These are phyloP conservation scores for Gossypium lobatum DNA, from an alignment of 441 rosid species.

Conservation along the genomic window DNA sequence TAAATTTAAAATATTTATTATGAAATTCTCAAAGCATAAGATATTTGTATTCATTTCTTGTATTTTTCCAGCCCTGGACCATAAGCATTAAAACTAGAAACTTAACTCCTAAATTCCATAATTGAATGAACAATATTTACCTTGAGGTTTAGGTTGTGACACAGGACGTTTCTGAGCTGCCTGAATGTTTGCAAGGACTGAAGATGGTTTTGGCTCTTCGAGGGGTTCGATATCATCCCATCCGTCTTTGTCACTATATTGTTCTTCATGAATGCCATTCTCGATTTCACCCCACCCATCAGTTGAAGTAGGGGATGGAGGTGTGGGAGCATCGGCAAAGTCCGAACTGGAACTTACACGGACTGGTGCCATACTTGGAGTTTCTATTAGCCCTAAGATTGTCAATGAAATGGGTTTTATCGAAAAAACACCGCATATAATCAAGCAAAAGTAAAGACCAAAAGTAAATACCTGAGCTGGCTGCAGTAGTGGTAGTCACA, in stretches of 20 bases:
- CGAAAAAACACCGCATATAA: neutral
- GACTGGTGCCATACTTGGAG: constrained; percentile 45
- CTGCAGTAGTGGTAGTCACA: constrained; percentile 38
- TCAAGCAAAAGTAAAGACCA: constrained; percentile 14
- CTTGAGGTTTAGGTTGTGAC: constrained; percentile 60
- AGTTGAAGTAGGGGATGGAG: constrained; percentile 84
- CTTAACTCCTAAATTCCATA: neutral
- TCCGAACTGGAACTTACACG: constrained; percentile 55
- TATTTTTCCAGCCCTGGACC: neutral
- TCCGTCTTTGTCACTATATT: constrained; percentile 80
- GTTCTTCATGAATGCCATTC: constrained; percentile 69
- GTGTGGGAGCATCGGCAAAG: constrained; percentile 65
- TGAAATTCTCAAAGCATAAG: neutral
- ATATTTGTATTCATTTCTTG: neutral
- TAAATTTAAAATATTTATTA: neutral
- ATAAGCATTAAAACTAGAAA: neutral
- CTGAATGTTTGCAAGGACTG: constrained; percentile 77
- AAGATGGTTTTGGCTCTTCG: constrained; percentile 76
- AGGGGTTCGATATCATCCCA: constrained; percentile 97
- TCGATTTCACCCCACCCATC: constrained; percentile 99
- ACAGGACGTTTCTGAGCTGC: constrained; percentile 92
- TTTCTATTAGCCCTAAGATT: constrained; percentile 39
- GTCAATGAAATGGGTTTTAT: constrained; percentile 18
- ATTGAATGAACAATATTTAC: constrained; percentile 31
- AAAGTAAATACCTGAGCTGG: constrained; percentile 51